Conservation (phyloP, 2,329 filamentous ascomycete genomes). For the Neonectria punicea region DNA sequence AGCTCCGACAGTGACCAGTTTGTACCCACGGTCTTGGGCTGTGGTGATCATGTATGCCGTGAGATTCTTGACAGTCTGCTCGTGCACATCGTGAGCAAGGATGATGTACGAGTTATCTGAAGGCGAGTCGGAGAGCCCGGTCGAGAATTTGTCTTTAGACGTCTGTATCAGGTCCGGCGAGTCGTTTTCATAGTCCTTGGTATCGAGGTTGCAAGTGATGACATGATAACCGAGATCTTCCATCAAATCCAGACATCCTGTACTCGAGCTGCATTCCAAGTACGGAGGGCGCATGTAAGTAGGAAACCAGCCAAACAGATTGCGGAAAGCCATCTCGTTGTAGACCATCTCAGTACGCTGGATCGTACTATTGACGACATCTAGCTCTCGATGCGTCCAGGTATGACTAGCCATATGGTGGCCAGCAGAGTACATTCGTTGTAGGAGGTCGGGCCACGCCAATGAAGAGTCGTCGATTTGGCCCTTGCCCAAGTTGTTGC, state of each 20-base stretch:
- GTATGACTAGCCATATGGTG: conserved; percentile 59
- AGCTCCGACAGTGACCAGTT: conserved; percentile 64
- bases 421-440: conserved; percentile 52
- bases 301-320: conserved; percentile 53
- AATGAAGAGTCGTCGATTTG: conserved; percentile 51
- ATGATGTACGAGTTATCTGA: conserved; percentile 55
- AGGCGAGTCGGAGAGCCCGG: conserved; percentile 47
- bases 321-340: conserved; percentile 56
- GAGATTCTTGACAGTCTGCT: conserved; percentile 56
- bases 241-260: conserved; percentile 50
- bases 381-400: conserved; percentile 57
- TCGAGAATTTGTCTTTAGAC: conserved; percentile 51
- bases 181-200: conserved; percentile 67
- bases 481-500: conserved; percentile 52
- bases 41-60: conserved; percentile 54
- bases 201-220: conserved; percentile 68
- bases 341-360: conserved; percentile 53
- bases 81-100: conserved; percentile 63
- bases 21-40: conserved; percentile 54
- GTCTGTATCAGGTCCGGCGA: conserved; percentile 58
- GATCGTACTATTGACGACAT: conserved; percentile 42
- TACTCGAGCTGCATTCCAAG: conserved; percentile 51
- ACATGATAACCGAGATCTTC: conserved; percentile 63
- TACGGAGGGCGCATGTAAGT: conserved; percentile 57
- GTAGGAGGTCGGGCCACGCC: conserved; percentile 49